Evolutionary conservation across 805 yeast genomes (phyloP).

Genomic region (Starmerella sp.): DNA sequence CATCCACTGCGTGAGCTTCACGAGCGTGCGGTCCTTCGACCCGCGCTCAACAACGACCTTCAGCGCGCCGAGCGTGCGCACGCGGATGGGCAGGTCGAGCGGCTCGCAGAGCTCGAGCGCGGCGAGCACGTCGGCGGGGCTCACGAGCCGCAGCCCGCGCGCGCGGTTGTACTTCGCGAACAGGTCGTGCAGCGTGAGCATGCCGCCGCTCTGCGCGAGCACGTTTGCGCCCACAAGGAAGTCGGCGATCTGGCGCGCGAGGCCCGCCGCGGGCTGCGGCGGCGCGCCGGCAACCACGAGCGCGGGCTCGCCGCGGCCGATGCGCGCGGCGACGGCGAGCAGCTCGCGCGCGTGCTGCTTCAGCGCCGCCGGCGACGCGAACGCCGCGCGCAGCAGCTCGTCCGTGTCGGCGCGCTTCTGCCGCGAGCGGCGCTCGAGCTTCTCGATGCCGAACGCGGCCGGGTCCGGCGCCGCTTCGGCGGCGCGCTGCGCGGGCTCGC

Average conservation of each 20-base stretch:
- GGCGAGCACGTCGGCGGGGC: conserved; percentile 55
- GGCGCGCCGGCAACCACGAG: conserved; percentile 29
- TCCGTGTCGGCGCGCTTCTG: background rate
- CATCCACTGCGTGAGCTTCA: conserved; percentile 19
- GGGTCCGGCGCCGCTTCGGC: background rate
- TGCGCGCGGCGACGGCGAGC: background rate
- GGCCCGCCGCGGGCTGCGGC: conserved; percentile 38
- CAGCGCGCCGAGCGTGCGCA: conserved; percentile 33
- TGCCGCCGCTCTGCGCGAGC: conserved; percentile 43
- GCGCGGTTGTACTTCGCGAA: conserved; percentile 55
- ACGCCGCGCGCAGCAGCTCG: background rate
- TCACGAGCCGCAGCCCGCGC: conserved; percentile 53
- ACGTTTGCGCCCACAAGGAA: conserved; percentile 41
- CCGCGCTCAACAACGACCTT: conserved; percentile 28
- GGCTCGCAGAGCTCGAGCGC: conserved; percentile 48
- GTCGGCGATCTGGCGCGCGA: conserved; percentile 71
- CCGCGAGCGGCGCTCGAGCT: conserved; percentile 33
- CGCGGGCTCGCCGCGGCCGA: background rate
- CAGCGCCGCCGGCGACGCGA: background rate
- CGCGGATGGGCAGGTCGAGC: conserved; percentile 46
- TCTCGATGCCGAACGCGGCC: conserved; percentile 23
- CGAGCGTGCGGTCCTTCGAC: conserved; percentile 11
- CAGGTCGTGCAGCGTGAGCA: conserved; percentile 50
- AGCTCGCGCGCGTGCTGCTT: background rate
- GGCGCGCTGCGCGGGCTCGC: background rate